Base-by-base conservation (phyloP, 1,139 yeast genomes). In the Yamadazyma kanchanaburiensis region DNA sequence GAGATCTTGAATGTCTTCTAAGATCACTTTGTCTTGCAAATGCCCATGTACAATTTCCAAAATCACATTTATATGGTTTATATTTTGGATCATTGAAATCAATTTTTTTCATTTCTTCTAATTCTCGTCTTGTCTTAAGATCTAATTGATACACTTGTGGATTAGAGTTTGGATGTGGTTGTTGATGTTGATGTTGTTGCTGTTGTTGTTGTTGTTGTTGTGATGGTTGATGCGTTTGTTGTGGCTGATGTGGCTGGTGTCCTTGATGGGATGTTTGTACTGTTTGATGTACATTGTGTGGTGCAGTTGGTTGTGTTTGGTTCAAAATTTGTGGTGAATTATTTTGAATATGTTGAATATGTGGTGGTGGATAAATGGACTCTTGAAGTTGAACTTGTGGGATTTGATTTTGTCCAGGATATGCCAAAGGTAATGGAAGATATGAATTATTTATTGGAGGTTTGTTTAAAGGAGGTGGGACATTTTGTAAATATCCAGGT, bases 11-110 rank as follows among this genome's bases (percentile, higher is more conserved):
- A 48, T 82, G 89, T 33, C 88, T 66, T 25, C 81, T 64, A 40
- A 79, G 70, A 48, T 82, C 89, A 28, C 82, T 74, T 35, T 71
- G 77, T 28, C 89, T 58, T 6, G 75, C 69, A 51, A 82, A 82
- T 2, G 86, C 64, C 86, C 88, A 80, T 14, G 59, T 63, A 53
- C 91, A 82, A 4, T 72, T 73, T 1, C 61, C 63, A 32, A 55
- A 63, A 2, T 68, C 47, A 47, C 89, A 81, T n/a, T 58, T 58
- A 42, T 62, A 77, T 1, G 53, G 50, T 26, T 44, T 43, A 19
- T 22, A 17, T n/a, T n/a, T n/a, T n/a, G n/a, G n/a, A n/a, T n/a
- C n/a, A 18, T 34, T 28, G 21, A 17, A 13, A 7, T 33, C 33
- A 6, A 27, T 32, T 14, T 20, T 22, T 15, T 28, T 20, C 24